Percentiles rank a stretch among this genome's conserved stretches.
phyloP scores from a whole-genome alignment of 257 asterid species.

The Buddleja alternifolia region DNA sequence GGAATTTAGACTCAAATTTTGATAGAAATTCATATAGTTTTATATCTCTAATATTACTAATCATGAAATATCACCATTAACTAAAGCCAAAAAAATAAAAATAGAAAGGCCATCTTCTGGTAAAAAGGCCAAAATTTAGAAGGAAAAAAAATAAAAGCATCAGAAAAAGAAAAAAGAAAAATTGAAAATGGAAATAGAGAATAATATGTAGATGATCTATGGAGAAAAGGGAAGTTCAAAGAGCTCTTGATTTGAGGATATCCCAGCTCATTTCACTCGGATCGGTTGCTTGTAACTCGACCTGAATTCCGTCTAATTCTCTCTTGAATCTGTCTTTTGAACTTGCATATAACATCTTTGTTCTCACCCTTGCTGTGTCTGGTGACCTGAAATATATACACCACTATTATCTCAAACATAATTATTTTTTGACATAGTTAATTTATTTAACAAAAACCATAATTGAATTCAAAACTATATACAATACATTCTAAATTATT shows the following conservation, averaged over 20 bases:
- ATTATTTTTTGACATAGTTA: no score
- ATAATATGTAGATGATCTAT: not conserved
- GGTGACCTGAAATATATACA: slow-evolving; percentile 63
- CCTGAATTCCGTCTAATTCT: slow-evolving; percentile 72
- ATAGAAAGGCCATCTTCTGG: slow-evolving; percentile 24
- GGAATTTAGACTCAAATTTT: slow-evolving; percentile 5
- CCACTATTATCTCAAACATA: no score
- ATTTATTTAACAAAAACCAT: no score
- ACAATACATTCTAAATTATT: no score
- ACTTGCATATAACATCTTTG: slow-evolving; percentile 80
- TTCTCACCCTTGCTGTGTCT: slow-evolving; percentile 60
- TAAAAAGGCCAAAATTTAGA: no score
- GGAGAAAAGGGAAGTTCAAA: slow-evolving; percentile 23
- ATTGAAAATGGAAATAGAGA: not conserved
- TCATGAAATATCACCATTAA: not conserved
- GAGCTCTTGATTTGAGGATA: slow-evolving; percentile 57
- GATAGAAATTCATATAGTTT: not conserved
- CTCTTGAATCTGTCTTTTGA: slow-evolving; percentile 74
- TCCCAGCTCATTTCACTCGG: slow-evolving; percentile 85
- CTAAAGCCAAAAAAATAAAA: slow-evolving; percentile 4
- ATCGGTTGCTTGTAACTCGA: slow-evolving; percentile 77
- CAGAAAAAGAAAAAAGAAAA: not conserved
- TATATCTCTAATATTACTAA: slow-evolving; percentile 14
- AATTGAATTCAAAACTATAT: no score
- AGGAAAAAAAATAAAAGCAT: slow-evolving; percentile 22